A percentile compares a stretch with the other conserved stretches of the same genome.
phyloP scores from a whole-genome alignment of 495 filamentous ascomycete genomes.

The Lepraria neglecta region DNA sequence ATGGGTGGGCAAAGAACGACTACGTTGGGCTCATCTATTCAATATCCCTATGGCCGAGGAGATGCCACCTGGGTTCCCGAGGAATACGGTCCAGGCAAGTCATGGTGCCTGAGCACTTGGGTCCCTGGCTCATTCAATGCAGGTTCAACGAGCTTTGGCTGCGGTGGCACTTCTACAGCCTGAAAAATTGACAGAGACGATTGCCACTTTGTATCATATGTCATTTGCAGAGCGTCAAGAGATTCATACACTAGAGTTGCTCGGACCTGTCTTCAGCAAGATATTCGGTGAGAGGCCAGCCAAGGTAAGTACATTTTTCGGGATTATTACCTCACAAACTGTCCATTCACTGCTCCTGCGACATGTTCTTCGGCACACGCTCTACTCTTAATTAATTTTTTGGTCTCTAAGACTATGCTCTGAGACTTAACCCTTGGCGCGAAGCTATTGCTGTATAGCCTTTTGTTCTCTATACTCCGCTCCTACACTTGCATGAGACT shows the following conservation, averaged over 20 bases:
- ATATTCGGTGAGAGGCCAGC: conserved; percentile 48
- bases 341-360: too few species aligned
- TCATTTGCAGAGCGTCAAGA: conserved; percentile 52
- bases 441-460: too few species aligned
- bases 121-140: background rate
- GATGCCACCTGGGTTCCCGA: conserved; percentile 54
- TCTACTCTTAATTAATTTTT: too few species aligned
- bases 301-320: conserved; percentile 14
- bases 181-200: conserved; percentile 37
- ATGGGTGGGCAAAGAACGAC: conserved; percentile 55
- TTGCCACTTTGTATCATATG: conserved; percentile 48
- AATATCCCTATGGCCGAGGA: conserved; percentile 49
- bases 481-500: too few species aligned
- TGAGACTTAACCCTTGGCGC: too few species aligned
- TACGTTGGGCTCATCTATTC: conserved; percentile 56
- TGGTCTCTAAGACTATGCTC: too few species aligned
- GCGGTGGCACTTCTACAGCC: conserved; percentile 33
- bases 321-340: too few species aligned
- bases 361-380: too few species aligned
- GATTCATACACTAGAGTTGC: conserved; percentile 45
- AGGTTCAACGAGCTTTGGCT: conserved; percentile 34
- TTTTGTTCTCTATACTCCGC: too few species aligned
- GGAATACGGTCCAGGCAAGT: conserved; percentile 41
- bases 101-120: background rate
- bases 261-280: conserved; percentile 41